Base-by-base conservation (phyloP, 164 flowering plant genomes). In the Tinospora cordifolia region DNA sequence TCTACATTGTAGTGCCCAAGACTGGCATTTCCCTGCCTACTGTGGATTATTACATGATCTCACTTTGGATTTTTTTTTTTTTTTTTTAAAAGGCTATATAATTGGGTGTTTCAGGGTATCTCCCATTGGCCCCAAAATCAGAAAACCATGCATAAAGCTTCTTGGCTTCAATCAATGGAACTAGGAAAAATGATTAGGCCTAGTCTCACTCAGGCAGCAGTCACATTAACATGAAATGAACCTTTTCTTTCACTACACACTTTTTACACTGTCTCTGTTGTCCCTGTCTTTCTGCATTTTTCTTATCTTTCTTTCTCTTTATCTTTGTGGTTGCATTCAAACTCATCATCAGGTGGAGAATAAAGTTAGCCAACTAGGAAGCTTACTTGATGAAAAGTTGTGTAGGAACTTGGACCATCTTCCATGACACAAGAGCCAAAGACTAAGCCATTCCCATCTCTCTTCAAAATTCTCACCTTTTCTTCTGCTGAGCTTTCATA, bases 381-480 rank as follows among this genome's bases (percentile, higher is more conserved):
- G 60, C 60, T 54, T n/a, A 54, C 24, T 2, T 54, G n/a, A 22
- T n/a, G 60, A 54, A 54, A 54, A 54, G 60, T 54, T 54, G 24
- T 54, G 60, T 54, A 54, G 60, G 60, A 54, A 54, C n/a, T 21
- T 54, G 60, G 60, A 54, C 60, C 60, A 17, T 54, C 60, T 54
- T 54, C 60, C 24, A 54, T 54, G 60, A 22, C 60, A 54, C 60
- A 54, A 54, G 60, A 8, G 60, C 60, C 60, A 19, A 19, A 54
- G 60, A 17, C 60, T 54, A 25, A 54, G 24, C 9, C 24, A 54
- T 54, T 22, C 60, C 24, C 24, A 54, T 54, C 60, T 54, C 22
- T 54, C 60, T 54, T 19, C 60, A 54, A 54, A 54, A 22, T 54
- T 54, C 60, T 22, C 21, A 54, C 60, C 60, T 54, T 21, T 54